A percentile compares a stretch with the other conserved stretches of the same genome.
phyloP scores from a whole-genome alignment of 345 rosid species.

The Acer yangbiense region DNA sequence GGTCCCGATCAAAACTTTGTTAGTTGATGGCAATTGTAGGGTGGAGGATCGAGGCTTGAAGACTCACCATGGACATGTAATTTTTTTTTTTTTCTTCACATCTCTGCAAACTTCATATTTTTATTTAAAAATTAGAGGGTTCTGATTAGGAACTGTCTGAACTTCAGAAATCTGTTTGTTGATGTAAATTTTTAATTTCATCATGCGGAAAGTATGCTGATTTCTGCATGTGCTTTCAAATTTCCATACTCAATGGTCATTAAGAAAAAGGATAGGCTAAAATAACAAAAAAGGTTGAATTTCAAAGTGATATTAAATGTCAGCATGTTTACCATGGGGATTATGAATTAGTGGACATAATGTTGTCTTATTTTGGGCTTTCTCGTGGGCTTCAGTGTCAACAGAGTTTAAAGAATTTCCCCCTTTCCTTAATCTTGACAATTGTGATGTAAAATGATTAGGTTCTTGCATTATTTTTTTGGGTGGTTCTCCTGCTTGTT shows the following conservation, averaged over 20 bases:
- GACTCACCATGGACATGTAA: slow-evolving; percentile 95
- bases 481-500: too few species aligned
- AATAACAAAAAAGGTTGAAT: background rate
- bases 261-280: background rate
- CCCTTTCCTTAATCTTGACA: too few species aligned
- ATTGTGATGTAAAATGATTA: too few species aligned
- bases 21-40: slow-evolving; percentile 95
- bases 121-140: background rate
- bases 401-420: too few species aligned
- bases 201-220: background rate
- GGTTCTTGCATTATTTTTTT: too few species aligned
- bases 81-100: slow-evolving; percentile 27
- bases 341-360: background rate
- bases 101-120: background rate
- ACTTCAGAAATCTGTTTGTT: background rate
- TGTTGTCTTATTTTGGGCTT: background rate
- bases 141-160: background rate
- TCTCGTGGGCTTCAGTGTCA: too few species aligned
- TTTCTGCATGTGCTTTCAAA: background rate
- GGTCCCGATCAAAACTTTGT: slow-evolving; percentile 97
- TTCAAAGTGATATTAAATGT: background rate
- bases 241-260: background rate
- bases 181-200: background rate
- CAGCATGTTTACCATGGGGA: background rate
- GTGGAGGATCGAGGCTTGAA: slow-evolving; percentile 99